A percentile compares a stretch with the other conserved stretches of the same genome.
Evolutionary conservation across 768 basidiomycete genomes (phyloP).

Genomic region (Kwoniella pini): DNA sequence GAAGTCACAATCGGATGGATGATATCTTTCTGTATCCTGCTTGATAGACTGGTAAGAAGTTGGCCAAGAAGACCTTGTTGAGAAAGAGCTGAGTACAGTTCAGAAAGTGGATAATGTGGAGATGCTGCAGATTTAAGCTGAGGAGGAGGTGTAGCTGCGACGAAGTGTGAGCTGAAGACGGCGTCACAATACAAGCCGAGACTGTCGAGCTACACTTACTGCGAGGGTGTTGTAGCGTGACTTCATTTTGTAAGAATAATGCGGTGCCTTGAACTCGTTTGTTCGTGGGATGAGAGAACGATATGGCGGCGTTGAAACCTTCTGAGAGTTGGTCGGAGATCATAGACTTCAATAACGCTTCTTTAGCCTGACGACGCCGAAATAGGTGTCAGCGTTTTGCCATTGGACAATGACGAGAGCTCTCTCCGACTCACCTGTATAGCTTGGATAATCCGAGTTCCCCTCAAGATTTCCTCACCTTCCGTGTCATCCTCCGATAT

Average conservation of each 20-base stretch:
- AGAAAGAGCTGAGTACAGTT: slow-evolving; percentile 25
- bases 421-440: slow-evolving; percentile 32
- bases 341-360: slow-evolving; percentile 27
- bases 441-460: slow-evolving; percentile 22
- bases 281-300: slow-evolving; percentile 5
- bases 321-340: slow-evolving; percentile 37
- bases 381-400: too few species aligned
- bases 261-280: slow-evolving; percentile 3
- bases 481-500: slow-evolving; percentile 10
- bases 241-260: slow-evolving; percentile 9
- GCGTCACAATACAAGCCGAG: too few species aligned
- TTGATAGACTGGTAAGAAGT: slow-evolving; percentile 29
- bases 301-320: slow-evolving; percentile 29
- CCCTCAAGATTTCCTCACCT: slow-evolving; percentile 27
- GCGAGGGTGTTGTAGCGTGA: slow-evolving; percentile 23
- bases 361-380: slow-evolving; percentile 14
- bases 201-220: too few species aligned
- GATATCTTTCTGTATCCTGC: slow-evolving; percentile 37
- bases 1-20: slow-evolving; percentile 31
- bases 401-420: background rate
- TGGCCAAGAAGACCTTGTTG: slow-evolving; percentile 56
- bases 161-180: background rate
- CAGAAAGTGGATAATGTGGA: slow-evolving; percentile 25
- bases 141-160: slow-evolving; percentile 7
- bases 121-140: background rate